These are phyloP conservation scores for Pseudogymnoascus sp. DNA, from an alignment of 2,329 filamentous ascomycete species.

Conservation along the genomic window DNA sequence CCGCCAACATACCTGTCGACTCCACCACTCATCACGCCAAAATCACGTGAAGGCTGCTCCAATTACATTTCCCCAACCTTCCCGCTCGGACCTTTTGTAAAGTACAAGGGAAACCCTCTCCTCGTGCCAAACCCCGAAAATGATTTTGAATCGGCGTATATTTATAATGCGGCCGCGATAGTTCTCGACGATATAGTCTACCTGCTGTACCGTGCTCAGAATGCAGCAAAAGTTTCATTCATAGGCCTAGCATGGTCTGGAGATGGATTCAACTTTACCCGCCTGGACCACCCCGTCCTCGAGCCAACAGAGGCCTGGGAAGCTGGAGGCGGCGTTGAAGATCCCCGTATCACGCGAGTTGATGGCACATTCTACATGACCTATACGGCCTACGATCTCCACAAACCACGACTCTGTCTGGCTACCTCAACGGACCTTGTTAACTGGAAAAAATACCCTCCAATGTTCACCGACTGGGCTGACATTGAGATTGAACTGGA, in stretches of 20 bases:
- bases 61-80: constrained; percentile 11
- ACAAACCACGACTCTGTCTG: constrained; percentile 26
- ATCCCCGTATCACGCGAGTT: constrained; percentile 28
- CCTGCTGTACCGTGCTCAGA: constrained; percentile 30
- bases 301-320: constrained; percentile 28
- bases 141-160: constrained; percentile 22
- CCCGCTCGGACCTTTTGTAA: constrained; percentile 13
- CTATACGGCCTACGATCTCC: constrained; percentile 28
- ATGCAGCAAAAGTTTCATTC: constrained; percentile 24
- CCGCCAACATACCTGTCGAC: background rate
- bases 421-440: constrained; percentile 31
- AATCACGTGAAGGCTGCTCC: background rate
- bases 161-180: constrained; percentile 24
- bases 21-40: background rate
- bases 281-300: constrained; percentile 26
- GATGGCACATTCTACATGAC: constrained; percentile 31
- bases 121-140: constrained; percentile 13
- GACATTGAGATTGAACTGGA: constrained; percentile 16
- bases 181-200: constrained; percentile 26
- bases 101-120: constrained; percentile 14
- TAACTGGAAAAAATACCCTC: constrained; percentile 27
- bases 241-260: constrained; percentile 30
- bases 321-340: constrained; percentile 27
- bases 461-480: constrained; percentile 20
- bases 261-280: constrained; percentile 28